These are phyloP conservation scores for Phytophthora aleatoria DNA, from an alignment of 352 stramenopile genomes.

Conservation along the genomic window DNA sequence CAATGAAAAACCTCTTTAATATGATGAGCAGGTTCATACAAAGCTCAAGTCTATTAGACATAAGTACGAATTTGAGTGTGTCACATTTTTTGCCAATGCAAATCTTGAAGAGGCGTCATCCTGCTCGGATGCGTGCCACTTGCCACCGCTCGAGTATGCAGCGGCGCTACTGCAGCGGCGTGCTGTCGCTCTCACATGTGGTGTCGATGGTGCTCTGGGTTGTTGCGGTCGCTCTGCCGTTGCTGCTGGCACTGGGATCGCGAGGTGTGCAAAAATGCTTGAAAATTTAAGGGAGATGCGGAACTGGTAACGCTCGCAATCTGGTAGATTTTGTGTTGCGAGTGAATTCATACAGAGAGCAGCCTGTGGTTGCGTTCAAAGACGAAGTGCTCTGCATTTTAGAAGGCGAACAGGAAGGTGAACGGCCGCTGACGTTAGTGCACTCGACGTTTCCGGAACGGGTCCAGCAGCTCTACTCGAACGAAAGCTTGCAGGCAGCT, in stretches of 20 bases:
- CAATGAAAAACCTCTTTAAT: constrained; percentile 1
- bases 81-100: constrained; percentile 1
- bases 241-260: constrained; percentile 64
- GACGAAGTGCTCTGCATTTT: constrained; percentile 70
- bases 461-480: constrained; percentile 49
- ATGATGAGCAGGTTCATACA: constrained; percentile 2
- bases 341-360: constrained; percentile 64
- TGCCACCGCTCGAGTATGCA: constrained; percentile 57
- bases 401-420: constrained; percentile 44
- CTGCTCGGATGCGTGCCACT: constrained; percentile 42
- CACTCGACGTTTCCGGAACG: constrained; percentile 50
- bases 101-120: constrained; percentile 21
- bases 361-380: constrained; percentile 56
- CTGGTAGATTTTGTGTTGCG: constrained; percentile 65
- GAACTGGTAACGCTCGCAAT: constrained; percentile 8
- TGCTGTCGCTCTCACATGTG: constrained; percentile 60
- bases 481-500: constrained; percentile 39
- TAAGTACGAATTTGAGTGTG: constrained; percentile 12
- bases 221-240: constrained; percentile 49
- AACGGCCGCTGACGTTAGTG: constrained; percentile 37
- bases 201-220: constrained; percentile 47
- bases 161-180: constrained; percentile 61
- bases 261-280: constrained; percentile 32
- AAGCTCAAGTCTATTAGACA: constrained; percentile 4
- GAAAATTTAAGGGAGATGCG: constrained; percentile 9